phyloP scores from a whole-genome alignment of 176 grass and related monocot genomes.

The Phyllostachys edulis region DNA sequence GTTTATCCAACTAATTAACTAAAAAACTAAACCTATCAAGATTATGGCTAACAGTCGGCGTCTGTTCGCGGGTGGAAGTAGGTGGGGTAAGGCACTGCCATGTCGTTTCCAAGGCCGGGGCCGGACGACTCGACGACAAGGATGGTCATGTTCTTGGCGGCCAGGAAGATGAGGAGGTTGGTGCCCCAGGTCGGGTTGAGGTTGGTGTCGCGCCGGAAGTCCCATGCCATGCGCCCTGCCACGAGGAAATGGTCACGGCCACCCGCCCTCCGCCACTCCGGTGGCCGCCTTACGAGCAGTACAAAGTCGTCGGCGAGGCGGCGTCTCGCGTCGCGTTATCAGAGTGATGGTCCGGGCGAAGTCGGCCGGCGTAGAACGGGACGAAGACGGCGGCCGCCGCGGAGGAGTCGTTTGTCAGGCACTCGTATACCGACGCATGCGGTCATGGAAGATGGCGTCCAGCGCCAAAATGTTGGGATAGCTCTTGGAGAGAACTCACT shows the following conservation, averaged over 20 bases:
- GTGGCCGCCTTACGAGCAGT: too few species aligned
- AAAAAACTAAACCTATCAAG: too few species aligned
- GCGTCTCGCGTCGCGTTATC: slow-evolving; percentile 29
- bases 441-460: slow-evolving; percentile 61
- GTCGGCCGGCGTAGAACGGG: slow-evolving; percentile 77
- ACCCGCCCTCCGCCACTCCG: slow-evolving; percentile 26
- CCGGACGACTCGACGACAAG: slow-evolving; percentile 50
- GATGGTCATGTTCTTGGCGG: slow-evolving; percentile 50
- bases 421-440: slow-evolving; percentile 67
- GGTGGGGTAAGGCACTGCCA: slow-evolving; percentile 60
- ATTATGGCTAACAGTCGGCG: too few species aligned
- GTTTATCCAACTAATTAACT: too few species aligned
- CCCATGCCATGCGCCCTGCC: slow-evolving; percentile 50
- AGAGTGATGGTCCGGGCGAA: slow-evolving; percentile 38
- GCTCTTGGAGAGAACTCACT: too few species aligned
- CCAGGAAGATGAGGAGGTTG: slow-evolving; percentile 30
- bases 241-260: slow-evolving; percentile 56
- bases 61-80: slow-evolving; percentile 62
- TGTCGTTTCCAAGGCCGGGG: slow-evolving; percentile 28
- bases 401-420: slow-evolving; percentile 53
- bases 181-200: slow-evolving; percentile 42
- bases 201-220: slow-evolving; percentile 39
- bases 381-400: slow-evolving; percentile 63
- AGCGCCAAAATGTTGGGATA: too few species aligned
- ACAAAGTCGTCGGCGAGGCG: too few species aligned